Conservation (phyloP, 345 rosid species). For the Heritiera littoralis region DNA sequence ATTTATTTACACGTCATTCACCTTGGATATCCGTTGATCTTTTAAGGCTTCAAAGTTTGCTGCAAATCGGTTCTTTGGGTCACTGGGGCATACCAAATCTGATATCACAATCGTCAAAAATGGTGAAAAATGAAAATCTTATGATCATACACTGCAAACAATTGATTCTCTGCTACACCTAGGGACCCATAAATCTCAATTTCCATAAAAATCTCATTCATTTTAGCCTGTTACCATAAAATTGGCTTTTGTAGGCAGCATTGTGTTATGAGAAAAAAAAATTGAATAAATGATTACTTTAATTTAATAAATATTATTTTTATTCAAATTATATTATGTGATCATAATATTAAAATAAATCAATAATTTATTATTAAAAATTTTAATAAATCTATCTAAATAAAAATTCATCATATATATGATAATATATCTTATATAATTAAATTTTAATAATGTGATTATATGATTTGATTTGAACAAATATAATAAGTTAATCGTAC, state of each 20-base stretch:
- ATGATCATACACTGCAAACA: neutral
- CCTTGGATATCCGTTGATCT: neutral
- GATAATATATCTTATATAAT: no score
- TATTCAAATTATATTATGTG: no score
- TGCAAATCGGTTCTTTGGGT: neutral
- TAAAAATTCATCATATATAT: neutral
- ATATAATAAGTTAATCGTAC: no score
- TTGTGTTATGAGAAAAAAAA: no score
- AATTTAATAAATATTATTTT: no score
- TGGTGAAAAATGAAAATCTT: neutral
- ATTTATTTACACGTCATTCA: no score
- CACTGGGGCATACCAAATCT: neutral
- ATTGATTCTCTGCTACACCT: neutral
- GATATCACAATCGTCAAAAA: neutral
- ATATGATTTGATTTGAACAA: no score
- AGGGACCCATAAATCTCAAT: neutral
- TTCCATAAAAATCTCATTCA: neutral
- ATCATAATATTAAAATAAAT: no score
- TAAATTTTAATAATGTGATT: no score
- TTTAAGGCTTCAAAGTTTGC: neutral
- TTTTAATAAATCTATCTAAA: no score
- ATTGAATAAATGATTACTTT: no score
- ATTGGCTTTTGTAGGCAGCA: neutral
- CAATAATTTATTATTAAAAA: no score
- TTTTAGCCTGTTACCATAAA: neutral